phyloP scores from a whole-genome alignment of 2,329 filamentous ascomycete genomes.

The Ophiostoma novo-ulmi region DNA sequence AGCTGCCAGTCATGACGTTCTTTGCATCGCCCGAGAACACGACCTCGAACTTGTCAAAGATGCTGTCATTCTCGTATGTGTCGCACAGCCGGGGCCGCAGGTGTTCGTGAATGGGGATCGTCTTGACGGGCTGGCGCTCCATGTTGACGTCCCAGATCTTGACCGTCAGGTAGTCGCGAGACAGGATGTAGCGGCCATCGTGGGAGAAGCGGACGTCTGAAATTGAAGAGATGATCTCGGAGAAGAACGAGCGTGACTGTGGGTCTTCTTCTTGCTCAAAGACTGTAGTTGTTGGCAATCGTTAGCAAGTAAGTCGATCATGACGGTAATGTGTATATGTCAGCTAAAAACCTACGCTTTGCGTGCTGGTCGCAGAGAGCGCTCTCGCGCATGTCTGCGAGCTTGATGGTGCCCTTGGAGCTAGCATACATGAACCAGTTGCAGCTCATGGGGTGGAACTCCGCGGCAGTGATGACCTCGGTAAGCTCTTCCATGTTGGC shows the following conservation, averaged over 20 bases:
- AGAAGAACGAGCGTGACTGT: constrained; percentile 96
- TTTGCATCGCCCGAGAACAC: constrained; percentile 97
- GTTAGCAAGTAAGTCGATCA: too few relatives aligned
- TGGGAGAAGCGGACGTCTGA: constrained; percentile 97
- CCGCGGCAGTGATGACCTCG: constrained; percentile 95
- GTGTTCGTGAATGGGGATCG: constrained; percentile 97
- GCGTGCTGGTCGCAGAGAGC: constrained; percentile 93
- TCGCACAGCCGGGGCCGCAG: constrained; percentile 90
- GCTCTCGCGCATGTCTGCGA: constrained; percentile 97
- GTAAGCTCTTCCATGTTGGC: constrained; percentile 99
- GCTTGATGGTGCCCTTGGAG: constrained; percentile 97
- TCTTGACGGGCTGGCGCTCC: constrained; percentile 96
- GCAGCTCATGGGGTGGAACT: constrained; percentile 95
- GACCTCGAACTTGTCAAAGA: constrained; percentile 99
- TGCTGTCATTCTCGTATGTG: constrained; percentile 98
- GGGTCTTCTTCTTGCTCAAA: constrained; percentile 99
- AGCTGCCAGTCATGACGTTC: constrained; percentile 99
- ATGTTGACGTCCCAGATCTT: constrained; percentile 99
- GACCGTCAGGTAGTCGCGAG: constrained; percentile 94
- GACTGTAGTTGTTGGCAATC: constrained; percentile 50
- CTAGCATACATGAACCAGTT: constrained; percentile 99
- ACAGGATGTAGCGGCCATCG: constrained; percentile 94
- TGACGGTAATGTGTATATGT: not conserved
- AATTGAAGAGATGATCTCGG: constrained; percentile 98
- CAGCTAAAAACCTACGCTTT: constrained; percentile 62